These are phyloP conservation scores for Globisporangium emineosum DNA, from an alignment of 352 stramenopile species.

Conservation along the genomic window DNA sequence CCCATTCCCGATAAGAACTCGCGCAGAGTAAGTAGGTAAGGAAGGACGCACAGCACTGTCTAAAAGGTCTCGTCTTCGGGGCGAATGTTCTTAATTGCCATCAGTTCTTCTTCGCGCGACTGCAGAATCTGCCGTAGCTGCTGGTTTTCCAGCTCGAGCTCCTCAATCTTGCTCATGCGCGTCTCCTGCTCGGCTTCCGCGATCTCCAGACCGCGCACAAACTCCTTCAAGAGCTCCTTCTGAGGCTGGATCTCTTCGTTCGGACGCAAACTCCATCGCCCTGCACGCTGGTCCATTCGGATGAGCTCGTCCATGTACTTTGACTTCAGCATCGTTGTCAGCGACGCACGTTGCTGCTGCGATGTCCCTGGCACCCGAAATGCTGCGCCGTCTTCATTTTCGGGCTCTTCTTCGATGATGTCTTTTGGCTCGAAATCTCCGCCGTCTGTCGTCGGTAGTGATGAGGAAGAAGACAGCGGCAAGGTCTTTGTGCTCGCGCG, in stretches of 20 bases:
- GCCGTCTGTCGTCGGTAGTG: constrained; percentile 34
- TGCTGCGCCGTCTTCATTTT: constrained; percentile 29
- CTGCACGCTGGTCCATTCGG: constrained; percentile 38
- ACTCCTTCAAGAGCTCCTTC: constrained; percentile 60
- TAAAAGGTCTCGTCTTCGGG: constrained; percentile 14
- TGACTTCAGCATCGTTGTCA: constrained; percentile 57
- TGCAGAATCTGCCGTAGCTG: constrained; percentile 43
- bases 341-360: constrained; percentile 27
- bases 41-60: not conserved
- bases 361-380: not conserved
- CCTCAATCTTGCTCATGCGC: constrained; percentile 66
- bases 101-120: constrained; percentile 41
- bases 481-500: constrained; percentile 50
- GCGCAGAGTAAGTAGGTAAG: not conserved
- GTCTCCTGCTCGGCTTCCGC: constrained; percentile 71
- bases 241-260: constrained; percentile 34
- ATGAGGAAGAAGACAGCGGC: constrained; percentile 43
- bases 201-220: constrained; percentile 70
- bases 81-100: constrained; percentile 15
- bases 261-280: constrained; percentile 29
- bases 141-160: constrained; percentile 65
- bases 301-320: constrained; percentile 57
- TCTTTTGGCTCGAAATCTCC: constrained; percentile 30
- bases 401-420: constrained; percentile 41
- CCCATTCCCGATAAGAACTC: not conserved